Evolutionary conservation across 257 asterid genomes (phyloP).

Genomic region (Solanum clarkiae): DNA sequence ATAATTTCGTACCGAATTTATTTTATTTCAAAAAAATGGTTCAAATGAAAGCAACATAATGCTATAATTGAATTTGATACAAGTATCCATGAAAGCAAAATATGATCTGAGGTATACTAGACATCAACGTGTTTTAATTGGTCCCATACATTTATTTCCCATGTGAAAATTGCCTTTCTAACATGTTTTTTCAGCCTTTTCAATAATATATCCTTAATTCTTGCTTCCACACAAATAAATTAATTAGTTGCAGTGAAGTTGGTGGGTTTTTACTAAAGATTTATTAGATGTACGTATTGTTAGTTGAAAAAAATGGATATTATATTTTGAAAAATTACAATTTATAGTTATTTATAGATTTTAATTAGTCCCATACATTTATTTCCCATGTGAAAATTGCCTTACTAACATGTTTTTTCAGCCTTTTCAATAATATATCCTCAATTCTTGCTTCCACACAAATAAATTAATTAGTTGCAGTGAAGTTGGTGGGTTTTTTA

Average conservation of each 20-base stretch:
- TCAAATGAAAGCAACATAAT: background rate
- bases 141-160: too few species aligned
- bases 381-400: background rate
- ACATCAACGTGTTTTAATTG: background rate
- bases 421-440: background rate
- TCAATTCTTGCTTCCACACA: background rate
- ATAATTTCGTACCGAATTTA: too few species aligned
- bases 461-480: background rate
- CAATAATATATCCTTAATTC: background rate
- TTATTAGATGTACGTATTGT: too few species aligned
- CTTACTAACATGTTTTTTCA: background rate
- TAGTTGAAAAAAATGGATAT: too few species aligned
- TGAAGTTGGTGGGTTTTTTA: background rate
- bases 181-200: background rate
- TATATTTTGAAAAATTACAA: too few species aligned
- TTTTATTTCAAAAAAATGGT: too few species aligned
- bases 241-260: background rate
- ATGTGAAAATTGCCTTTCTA: background rate
- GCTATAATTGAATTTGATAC: background rate
- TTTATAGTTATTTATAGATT: too few species aligned
- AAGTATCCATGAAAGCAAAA: background rate
- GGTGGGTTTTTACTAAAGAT: background rate
- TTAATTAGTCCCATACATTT: too few species aligned
- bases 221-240: background rate
- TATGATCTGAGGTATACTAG: background rate